Percentiles rank a stretch among this genome's conserved stretches.
Evolutionary conservation across 768 basidiomycete species (phyloP).

Genomic region (Saitozyma sp.): DNA sequence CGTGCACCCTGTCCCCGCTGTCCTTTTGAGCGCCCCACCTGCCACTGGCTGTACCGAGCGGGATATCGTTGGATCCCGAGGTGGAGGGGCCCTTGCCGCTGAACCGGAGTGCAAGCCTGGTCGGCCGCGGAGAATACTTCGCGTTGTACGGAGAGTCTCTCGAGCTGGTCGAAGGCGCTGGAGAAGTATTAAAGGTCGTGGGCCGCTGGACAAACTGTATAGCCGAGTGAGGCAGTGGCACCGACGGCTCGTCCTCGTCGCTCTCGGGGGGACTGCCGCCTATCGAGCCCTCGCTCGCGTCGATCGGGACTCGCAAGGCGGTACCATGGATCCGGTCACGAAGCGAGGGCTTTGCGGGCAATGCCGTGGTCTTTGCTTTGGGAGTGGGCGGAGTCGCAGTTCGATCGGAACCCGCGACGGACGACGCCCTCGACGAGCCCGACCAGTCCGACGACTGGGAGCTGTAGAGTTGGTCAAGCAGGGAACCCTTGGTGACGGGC

Average conservation of each 20-base stretch:
- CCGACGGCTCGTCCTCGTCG: conserved; percentile 42
- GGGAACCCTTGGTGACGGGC: no score
- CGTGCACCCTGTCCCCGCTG: conserved; percentile 6
- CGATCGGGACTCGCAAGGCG: conserved; percentile 7
- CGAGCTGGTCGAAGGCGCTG: not conserved
- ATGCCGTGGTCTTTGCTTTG: not conserved
- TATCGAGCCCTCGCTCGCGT: conserved; percentile 10
- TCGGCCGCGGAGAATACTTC: not conserved
- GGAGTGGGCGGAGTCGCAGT: not conserved
- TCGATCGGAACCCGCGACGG: not conserved
- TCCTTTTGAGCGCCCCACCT: not conserved
- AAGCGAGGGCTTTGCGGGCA: not conserved
- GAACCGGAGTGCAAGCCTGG: not conserved
- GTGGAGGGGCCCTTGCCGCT: not conserved
- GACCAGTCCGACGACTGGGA: not conserved
- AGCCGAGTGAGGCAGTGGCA: conserved; percentile 36
- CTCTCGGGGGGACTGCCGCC: conserved; percentile 36
- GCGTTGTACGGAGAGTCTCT: not conserved
- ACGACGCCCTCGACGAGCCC: not conserved
- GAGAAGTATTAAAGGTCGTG: conserved; percentile 5
- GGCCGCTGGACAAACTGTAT: conserved; percentile 38
- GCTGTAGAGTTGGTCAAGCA: no score
- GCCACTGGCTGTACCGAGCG: conserved; percentile 1
- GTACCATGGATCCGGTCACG: not conserved
- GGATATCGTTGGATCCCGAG: conserved; percentile 4